Conservation (phyloP, 169 alveolate genomes). For the Neospora caninum region DNA sequence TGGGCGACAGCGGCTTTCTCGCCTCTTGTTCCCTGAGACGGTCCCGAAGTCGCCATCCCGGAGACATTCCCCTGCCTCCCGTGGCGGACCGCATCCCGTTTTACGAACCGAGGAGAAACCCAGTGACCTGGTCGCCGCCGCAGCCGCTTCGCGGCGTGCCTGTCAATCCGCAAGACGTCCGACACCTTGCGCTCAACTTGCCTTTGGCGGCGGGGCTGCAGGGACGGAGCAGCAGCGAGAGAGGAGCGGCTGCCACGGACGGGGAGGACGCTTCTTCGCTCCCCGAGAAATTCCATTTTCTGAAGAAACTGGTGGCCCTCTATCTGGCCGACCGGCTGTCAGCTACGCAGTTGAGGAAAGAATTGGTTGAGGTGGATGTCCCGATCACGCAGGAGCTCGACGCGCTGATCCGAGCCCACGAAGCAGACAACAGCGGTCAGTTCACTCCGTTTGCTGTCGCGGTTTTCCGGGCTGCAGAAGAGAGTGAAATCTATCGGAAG, state of each 20-base stretch:
- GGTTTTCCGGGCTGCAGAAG: constrained; percentile 21
- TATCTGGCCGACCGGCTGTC: not conserved
- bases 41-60: constrained; percentile 77
- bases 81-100: constrained; percentile 24
- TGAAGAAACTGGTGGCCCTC: constrained; percentile 13
- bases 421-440: constrained; percentile 41
- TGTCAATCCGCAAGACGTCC: not conserved
- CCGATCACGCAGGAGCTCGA: constrained; percentile 42
- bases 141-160: not conserved
- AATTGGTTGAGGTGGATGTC: not conserved
- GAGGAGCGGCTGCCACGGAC: not conserved
- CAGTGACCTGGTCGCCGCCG: constrained; percentile 33
- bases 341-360: not conserved
- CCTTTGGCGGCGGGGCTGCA: not conserved
- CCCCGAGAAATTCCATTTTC: not conserved
- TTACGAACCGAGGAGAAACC: constrained; percentile 22
- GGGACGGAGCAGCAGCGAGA: not conserved
- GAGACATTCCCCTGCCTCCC: constrained; percentile 79
- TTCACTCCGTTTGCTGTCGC: not conserved
- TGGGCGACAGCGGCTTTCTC: constrained; percentile 73
- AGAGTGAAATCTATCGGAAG: not conserved
- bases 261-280: not conserved
- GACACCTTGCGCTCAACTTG: not conserved
- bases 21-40: constrained; percentile 85
- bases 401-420: constrained; percentile 14